Evolutionary conservation across 2,329 filamentous ascomycete genomes (phyloP).

Genomic region (Stagonosporopsis tanaceti): DNA sequence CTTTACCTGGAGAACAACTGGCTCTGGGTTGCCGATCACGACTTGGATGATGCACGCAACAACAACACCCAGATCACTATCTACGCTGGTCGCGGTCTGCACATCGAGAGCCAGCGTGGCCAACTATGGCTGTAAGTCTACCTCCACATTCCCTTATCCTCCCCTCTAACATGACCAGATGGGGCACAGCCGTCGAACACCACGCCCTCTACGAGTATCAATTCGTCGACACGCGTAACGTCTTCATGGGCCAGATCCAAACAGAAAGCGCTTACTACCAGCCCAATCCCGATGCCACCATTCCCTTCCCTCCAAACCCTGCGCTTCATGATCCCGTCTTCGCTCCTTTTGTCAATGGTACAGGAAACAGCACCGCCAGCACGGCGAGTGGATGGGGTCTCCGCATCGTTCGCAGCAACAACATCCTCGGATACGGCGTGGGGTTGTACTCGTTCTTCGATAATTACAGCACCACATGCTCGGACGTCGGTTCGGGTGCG

Average conservation of each 20-base stretch:
- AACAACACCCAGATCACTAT: slow-evolving; percentile 73
- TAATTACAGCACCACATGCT: slow-evolving; percentile 62
- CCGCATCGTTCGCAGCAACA: slow-evolving; percentile 64
- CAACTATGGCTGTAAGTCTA: slow-evolving; percentile 60
- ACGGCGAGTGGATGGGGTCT: slow-evolving; percentile 68
- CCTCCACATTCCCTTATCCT: slow-evolving; percentile 56
- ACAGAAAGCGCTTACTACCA: slow-evolving; percentile 89
- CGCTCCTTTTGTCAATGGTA: slow-evolving; percentile 59
- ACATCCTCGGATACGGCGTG: slow-evolving; percentile 67
- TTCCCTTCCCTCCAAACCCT: slow-evolving; percentile 68
- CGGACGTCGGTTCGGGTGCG: slow-evolving; percentile 34
- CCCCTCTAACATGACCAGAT: slow-evolving; percentile 46
- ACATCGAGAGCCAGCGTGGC: slow-evolving; percentile 66
- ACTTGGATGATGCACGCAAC: slow-evolving; percentile 77
- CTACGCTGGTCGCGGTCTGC: slow-evolving; percentile 84
- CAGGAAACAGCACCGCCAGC: slow-evolving; percentile 26
- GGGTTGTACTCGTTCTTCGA: slow-evolving; percentile 75
- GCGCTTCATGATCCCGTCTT: slow-evolving; percentile 75
- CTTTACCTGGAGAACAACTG: slow-evolving; percentile 89
- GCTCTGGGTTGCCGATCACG: slow-evolving; percentile 86
- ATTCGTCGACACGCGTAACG: slow-evolving; percentile 75
- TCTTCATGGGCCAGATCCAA: slow-evolving; percentile 86
- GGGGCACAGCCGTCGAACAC: slow-evolving; percentile 73
- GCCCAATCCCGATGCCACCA: slow-evolving; percentile 76
- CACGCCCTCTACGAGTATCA: slow-evolving; percentile 80